Percentiles rank a stretch among this genome's conserved stretches.
phyloP scores from a whole-genome alignment of 768 basidiomycete species.

The Pisolithus marmoratus region DNA sequence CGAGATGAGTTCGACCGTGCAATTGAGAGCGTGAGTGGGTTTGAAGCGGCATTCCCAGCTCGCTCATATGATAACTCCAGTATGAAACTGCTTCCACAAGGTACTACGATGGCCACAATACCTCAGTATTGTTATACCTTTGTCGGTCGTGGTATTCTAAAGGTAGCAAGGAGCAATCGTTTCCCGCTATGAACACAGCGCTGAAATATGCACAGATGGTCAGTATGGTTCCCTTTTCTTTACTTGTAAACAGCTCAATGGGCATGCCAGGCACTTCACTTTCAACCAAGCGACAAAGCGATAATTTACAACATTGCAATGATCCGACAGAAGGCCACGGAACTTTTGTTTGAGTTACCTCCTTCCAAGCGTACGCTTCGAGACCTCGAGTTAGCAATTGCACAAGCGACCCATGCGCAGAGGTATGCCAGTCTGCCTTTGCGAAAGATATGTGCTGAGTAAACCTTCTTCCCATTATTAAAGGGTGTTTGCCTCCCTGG shows the following conservation, averaged over 20 bases:
- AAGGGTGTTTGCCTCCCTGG: conserved; percentile 82
- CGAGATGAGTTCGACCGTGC: conserved; percentile 94
- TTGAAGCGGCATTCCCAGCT: neutral
- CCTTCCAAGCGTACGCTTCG: conserved; percentile 73
- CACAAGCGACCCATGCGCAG: conserved; percentile 81
- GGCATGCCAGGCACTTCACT: conserved; percentile 62
- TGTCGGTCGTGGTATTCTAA: conserved; percentile 94
- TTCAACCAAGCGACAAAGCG: conserved; percentile 86
- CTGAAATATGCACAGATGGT: conserved; percentile 80
- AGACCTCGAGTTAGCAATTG: conserved; percentile 73
- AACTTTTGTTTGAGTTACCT: conserved; percentile 72
- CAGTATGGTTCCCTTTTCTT: conserved; percentile 9
- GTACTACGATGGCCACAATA: conserved; percentile 69
- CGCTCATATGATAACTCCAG: conserved; percentile 34
- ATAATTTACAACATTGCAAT: conserved; percentile 94
- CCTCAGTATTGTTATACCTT: conserved; percentile 74
- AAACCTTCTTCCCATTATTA: neutral
- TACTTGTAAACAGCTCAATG: neutral
- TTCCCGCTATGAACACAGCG: conserved; percentile 75
- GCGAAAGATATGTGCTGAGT: neutral
- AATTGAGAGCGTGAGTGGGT: conserved; percentile 78
- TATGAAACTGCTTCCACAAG: conserved; percentile 88
- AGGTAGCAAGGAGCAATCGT: conserved; percentile 85
- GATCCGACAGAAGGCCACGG: conserved; percentile 95
- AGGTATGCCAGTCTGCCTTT: conserved; percentile 44